Base-by-base conservation (phyloP, 352 stramenopile species). In the Pelagophyceae sp. region DNA sequence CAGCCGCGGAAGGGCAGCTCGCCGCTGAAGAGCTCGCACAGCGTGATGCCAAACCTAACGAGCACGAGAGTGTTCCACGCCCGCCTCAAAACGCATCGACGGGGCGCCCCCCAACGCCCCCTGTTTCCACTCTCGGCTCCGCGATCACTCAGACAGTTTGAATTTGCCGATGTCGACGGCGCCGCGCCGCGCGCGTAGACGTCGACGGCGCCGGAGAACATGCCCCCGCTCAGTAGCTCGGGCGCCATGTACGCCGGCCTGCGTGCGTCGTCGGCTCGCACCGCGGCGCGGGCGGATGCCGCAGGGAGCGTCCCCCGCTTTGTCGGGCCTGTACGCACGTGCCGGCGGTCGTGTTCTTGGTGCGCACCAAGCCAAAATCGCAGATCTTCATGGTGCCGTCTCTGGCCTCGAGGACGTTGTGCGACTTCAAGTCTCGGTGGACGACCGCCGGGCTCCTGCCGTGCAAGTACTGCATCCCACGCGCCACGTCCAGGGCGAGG, bases 41-140 rank as follows among this genome's bases (percentile, higher is more conserved):
- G 77, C 32, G 97, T 81, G 63, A 97, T 85, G 23, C 90, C 92
- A 82, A 95, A 96, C n/a, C n/a, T n/a, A n/a, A n/a, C n/a, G n/a
- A n/a, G n/a, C n/a, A n/a, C n/a, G n/a, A n/a, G n/a, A n/a, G n/a
- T n/a, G n/a, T n/a, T n/a, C n/a, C n/a, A n/a, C n/a, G n/a, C n/a
- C n/a, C n/a, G n/a, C n/a, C n/a, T n/a, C n/a, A n/a, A n/a, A n/a
- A n/a, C n/a, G n/a, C n/a, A n/a, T n/a, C n/a, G n/a, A n/a, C n/a
- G n/a, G n/a, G n/a, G n/a, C n/a, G n/a, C n/a, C n/a, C n/a, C n/a
- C n/a, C n/a, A n/a, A n/a, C n/a, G n/a, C n/a, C n/a, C n/a, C n/a
- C n/a, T n/a, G n/a, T n/a, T n/a, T n/a, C n/a, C n/a, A n/a, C n/a
- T n/a, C n/a, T n/a, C n/a, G n/a, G n/a, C n/a, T n/a, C n/a, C n/a